Evolutionary conservation across 1,284 basidiomycete genomes (phyloP).

Genomic region (Entoloma clypeatum): DNA sequence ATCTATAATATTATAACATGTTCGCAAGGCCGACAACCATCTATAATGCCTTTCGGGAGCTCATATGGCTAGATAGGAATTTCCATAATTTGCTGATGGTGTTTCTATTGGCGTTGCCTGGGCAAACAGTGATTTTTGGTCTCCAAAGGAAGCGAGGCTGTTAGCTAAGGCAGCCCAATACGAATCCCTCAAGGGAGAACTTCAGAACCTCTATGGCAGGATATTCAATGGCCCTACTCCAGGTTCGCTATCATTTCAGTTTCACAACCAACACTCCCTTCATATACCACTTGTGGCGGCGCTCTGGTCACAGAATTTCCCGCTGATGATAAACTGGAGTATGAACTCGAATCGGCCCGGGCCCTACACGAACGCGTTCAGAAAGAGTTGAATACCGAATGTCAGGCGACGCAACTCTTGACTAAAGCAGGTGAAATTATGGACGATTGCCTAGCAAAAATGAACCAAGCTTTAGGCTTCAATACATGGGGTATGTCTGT

Average conservation of each 20-base stretch:
- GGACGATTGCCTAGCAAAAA: constrained; percentile 26
- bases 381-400: constrained; percentile 33
- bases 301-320: constrained; percentile 29
- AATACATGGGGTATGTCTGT: constrained; percentile 33
- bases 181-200: constrained; percentile 30
- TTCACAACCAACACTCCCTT: neutral
- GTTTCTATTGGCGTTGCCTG: too few species aligned
- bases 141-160: constrained; percentile 29
- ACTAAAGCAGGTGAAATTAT: constrained; percentile 31
- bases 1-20: too few species aligned
- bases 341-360: constrained; percentile 29
- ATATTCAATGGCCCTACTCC: constrained; percentile 42
- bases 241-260: constrained; percentile 22
- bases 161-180: constrained; percentile 26
- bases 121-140: too few species aligned
- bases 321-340: constrained; percentile 37
- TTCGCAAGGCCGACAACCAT: too few species aligned
- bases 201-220: constrained; percentile 33
- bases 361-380: constrained; percentile 33
- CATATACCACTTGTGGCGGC: neutral
- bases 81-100: too few species aligned
- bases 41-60: too few species aligned
- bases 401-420: constrained; percentile 34
- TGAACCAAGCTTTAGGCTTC: constrained; percentile 35
- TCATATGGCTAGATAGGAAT: too few species aligned